phyloP scores from a whole-genome alignment of 106 monocot species.

The Dioscorea alata region DNA sequence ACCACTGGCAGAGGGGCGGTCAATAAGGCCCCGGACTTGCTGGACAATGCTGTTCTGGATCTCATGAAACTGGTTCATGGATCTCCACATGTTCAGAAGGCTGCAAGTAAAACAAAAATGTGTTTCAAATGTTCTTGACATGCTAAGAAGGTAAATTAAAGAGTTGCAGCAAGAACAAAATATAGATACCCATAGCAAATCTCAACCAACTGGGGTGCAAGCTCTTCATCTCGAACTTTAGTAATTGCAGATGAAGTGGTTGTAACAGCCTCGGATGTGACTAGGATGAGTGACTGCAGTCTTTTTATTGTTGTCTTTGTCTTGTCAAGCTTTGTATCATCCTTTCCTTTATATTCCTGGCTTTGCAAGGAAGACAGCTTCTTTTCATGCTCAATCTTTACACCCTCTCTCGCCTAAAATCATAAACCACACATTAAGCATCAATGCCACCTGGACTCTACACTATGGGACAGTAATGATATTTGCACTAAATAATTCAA shows the following conservation, averaged over 20 bases:
- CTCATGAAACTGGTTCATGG: conserved; percentile 81
- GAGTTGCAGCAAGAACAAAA: neutral
- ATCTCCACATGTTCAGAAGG: conserved; percentile 79
- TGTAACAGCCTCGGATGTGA: conserved; percentile 82
- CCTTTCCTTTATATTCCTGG: conserved; percentile 69
- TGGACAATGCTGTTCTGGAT: conserved; percentile 77
- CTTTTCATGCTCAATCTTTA: conserved; percentile 88
- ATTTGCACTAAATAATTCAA: too few species aligned
- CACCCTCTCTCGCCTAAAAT: conserved; percentile 72
- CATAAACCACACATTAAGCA: neutral
- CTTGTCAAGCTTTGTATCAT: conserved; percentile 72
- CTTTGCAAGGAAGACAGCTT: conserved; percentile 77
- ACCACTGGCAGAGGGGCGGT: conserved; percentile 28
- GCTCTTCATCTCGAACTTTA: conserved; percentile 78
- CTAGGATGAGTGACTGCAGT: conserved; percentile 71
- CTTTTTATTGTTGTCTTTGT: conserved; percentile 79
- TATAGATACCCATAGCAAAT: conserved; percentile 69
- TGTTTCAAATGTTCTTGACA: too few species aligned
- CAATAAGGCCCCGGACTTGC: conserved; percentile 83
- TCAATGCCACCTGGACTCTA: too few species aligned
- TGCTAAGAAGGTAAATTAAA: neutral
- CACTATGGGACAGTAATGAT: too few species aligned
- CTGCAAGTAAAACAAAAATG: conserved; percentile 24
- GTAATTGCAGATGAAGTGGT: conserved; percentile 86
- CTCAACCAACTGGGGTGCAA: conserved; percentile 81